Base-by-base conservation (phyloP, 1,284 basidiomycete species). In the Trametes sp. region DNA sequence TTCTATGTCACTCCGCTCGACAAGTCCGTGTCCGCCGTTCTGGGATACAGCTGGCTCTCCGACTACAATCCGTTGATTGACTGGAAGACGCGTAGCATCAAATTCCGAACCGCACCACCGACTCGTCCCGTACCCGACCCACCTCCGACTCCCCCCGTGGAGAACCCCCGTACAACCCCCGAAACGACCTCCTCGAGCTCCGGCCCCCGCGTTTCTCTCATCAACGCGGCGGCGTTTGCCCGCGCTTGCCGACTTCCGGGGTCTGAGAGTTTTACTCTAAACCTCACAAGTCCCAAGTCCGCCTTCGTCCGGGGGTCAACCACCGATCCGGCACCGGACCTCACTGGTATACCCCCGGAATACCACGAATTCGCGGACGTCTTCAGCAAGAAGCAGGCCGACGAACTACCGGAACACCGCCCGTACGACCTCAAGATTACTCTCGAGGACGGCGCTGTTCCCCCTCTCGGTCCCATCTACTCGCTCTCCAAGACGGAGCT, bases 241-340 rank as follows among this genome's bases (percentile, higher is more conserved):
- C 23, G 57, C 2, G 59, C 64, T 23, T 57, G 58, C 42, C 54
- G 58, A 24, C 31, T 64, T 7, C 58, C 48, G 0, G 62, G 62
- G 1, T 63, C 50, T 8, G 45, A 54, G 23, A 59, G 53, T 10
- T 66, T 46, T 42, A 55, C 54, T 14, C 56, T 58, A 36, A 62
- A 58, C 29, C 56, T 62, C 26, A 9, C 29, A 2, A 19, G 33
- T 8, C 29, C 49, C 2, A 29, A 42, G 35, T 31, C 31, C 9
- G 59, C 29, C 26, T 26, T n/a, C 1, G 59, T 54, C 26, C 29
- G 54, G n/a, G 56, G 54, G 41, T 41, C 41, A 4, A 45, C 54
- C 42, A 28, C 58, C 51, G n/a, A n/a, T 48, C 48, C 14, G 66
- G 64, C 48, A 21, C 63, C 3, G 77, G 81, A 69, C 73, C 61